Evolutionary conservation across 2,329 filamentous ascomycete genomes (phyloP).

Genomic region (Monosporascus sp.): DNA sequence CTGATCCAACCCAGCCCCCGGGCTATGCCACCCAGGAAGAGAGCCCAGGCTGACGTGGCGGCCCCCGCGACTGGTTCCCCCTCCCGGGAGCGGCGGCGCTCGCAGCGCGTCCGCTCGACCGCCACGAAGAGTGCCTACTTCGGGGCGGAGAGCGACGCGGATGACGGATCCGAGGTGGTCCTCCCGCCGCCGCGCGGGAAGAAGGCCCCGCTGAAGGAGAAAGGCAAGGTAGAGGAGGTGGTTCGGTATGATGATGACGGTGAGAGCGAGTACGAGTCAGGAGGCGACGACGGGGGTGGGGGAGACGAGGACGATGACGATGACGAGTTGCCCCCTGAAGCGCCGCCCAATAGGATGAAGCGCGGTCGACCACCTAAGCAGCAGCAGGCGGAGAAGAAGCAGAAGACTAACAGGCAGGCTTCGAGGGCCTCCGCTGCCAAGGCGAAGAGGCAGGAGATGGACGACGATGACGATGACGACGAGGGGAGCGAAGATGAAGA

Average conservation of each 20-base stretch:
- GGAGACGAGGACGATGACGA: slow-evolving; percentile 19
- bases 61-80: slow-evolving; percentile 3
- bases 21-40: slow-evolving; percentile 19
- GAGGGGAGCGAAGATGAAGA: slow-evolving; percentile 29
- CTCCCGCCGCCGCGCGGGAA: slow-evolving; percentile 13
- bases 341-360: slow-evolving; percentile 11
- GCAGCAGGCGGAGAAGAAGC: slow-evolving; percentile 1
- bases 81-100: slow-evolving; percentile 25
- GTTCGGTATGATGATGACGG: slow-evolving; percentile 6
- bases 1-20: not conserved
- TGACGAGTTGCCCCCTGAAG: slow-evolving; percentile 8
- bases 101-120: slow-evolving; percentile 39
- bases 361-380: slow-evolving; percentile 15
- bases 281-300: slow-evolving; percentile 22
- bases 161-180: slow-evolving; percentile 12
- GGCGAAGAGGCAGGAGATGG: slow-evolving; percentile 21
- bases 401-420: slow-evolving; percentile 10
- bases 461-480: slow-evolving; percentile 30
- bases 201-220: slow-evolving; percentile 6
- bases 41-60: slow-evolving; percentile 7
- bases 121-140: slow-evolving; percentile 48
- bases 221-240: slow-evolving; percentile 11
- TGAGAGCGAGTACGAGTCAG: slow-evolving; percentile 16
- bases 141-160: slow-evolving; percentile 28
- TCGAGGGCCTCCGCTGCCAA: slow-evolving; percentile 21